These are phyloP conservation scores for Mycena sp. DNA, from an alignment of 1,284 basidiomycete species.

Conservation along the genomic window DNA sequence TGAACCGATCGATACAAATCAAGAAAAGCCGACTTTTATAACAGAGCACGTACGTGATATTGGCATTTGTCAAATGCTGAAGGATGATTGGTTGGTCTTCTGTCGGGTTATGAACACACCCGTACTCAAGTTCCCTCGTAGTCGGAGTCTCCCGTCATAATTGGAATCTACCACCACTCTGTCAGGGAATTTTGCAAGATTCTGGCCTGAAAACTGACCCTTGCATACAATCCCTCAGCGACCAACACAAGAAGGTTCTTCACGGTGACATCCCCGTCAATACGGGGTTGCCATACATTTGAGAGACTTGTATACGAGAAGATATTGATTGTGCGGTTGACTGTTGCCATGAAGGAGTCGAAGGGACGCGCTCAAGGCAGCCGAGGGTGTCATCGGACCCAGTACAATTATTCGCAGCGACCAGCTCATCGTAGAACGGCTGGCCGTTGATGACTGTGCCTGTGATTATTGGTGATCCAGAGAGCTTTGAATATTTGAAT, in stretches of 20 bases:
- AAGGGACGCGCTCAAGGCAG: slow-evolving; percentile 38
- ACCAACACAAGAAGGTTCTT: slow-evolving; percentile 18
- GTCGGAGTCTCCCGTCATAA: slow-evolving; percentile 11
- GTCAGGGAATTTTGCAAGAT: slow-evolving; percentile 25
- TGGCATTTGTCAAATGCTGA: not conserved
- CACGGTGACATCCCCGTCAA: slow-evolving; percentile 20
- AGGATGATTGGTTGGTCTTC: not conserved
- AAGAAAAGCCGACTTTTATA: too few relatives aligned
- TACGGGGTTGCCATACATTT: slow-evolving; percentile 16
- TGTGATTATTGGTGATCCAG: not conserved
- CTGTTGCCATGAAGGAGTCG: slow-evolving; percentile 37
- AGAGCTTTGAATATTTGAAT: not conserved
- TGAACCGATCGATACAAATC: slow-evolving; percentile 4
- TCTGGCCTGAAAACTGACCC: slow-evolving; percentile 3
- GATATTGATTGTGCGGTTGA: slow-evolving; percentile 36
- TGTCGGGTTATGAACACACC: too few relatives aligned
- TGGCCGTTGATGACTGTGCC: too few relatives aligned
- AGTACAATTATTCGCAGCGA: not conserved
- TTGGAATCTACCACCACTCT: not conserved
- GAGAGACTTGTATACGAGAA: slow-evolving; percentile 27
- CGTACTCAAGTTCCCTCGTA: slow-evolving; percentile 12
- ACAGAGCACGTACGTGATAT: slow-evolving; percentile 3
- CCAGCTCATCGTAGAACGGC: not conserved
- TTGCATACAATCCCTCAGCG: too few relatives aligned
- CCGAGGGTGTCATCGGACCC: slow-evolving; percentile 32